These are phyloP conservation scores for Boletus smithii DNA, from an alignment of 1,284 basidiomycete species.

Conservation along the genomic window DNA sequence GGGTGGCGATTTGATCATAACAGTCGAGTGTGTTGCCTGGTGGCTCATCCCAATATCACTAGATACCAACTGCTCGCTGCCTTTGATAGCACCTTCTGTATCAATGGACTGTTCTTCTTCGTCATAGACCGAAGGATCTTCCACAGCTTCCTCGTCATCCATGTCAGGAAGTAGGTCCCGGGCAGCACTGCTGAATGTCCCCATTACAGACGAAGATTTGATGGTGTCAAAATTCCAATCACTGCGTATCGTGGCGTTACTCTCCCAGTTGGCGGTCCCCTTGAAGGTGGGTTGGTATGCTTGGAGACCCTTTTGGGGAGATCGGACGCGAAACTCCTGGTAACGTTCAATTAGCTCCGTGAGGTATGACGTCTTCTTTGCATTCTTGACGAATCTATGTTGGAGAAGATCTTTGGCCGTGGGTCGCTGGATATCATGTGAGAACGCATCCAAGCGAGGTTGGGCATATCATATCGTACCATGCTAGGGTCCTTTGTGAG, in stretches of 20 bases:
- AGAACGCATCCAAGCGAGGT: constrained; percentile 13
- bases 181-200: constrained; percentile 65
- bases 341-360: constrained; percentile 84
- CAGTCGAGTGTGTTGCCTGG: constrained; percentile 63
- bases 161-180: constrained; percentile 62
- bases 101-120: constrained; percentile 52
- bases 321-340: constrained; percentile 62
- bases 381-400: constrained; percentile 87
- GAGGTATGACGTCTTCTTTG: constrained; percentile 77
- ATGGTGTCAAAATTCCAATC: constrained; percentile 97
- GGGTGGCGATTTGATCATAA: constrained; percentile 53
- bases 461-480: constrained; percentile 46
- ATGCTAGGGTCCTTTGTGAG: constrained; percentile 87
- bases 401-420: constrained; percentile 88
- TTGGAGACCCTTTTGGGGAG: constrained; percentile 52
- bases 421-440: constrained; percentile 60
- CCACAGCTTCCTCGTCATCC: constrained; percentile 48
- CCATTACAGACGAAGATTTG: constrained; percentile 68
- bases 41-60: constrained; percentile 49
- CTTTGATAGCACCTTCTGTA: constrained; percentile 56
- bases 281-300: constrained; percentile 54
- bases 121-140: constrained; percentile 41
- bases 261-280: constrained; percentile 61
- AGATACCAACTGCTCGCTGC: constrained; percentile 50
- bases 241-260: constrained; percentile 70